Conservation (phyloP, 768 basidiomycete genomes). For the Sarcodon aspratus region DNA sequence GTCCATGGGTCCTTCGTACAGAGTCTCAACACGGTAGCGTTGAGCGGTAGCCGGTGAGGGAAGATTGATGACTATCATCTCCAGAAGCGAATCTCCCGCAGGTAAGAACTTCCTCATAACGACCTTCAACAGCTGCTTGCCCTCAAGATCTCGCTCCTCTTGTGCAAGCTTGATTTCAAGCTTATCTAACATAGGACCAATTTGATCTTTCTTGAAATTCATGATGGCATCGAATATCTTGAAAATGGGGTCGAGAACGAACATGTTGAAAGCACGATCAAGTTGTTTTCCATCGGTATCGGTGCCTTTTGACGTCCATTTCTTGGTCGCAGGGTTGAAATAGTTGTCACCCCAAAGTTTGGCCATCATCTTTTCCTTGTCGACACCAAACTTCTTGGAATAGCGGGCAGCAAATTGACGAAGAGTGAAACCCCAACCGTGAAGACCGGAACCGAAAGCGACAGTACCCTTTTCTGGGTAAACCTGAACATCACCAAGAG, state of each 20-base stretch:
- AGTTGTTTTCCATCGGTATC: conserved; percentile 82
- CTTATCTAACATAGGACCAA: conserved; percentile 83
- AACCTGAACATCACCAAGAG: conserved; percentile 96
- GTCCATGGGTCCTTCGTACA: conserved; percentile 99
- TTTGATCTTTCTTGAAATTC: conserved; percentile 96
- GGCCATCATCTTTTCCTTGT: conserved; percentile 96
- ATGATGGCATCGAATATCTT: conserved; percentile 96
- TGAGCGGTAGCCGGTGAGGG: conserved; percentile 97
- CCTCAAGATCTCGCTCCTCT: conserved; percentile 89
- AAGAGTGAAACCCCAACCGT: conserved; percentile 99
- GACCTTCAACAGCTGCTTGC: conserved; percentile 92
- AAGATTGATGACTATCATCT: conserved; percentile 99
- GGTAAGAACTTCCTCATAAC: conserved; percentile 99
- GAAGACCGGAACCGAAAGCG: conserved; percentile 98
- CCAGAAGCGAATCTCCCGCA: conserved; percentile 94
- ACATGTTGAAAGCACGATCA: conserved; percentile 97
- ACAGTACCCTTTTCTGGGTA: conserved; percentile 98
- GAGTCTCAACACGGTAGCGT: conserved; percentile 97
- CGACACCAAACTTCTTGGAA: conserved; percentile 97
- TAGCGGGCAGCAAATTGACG: conserved; percentile 93
- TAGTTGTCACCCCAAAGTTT: conserved; percentile 99
- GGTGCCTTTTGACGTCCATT: conserved; percentile 78
- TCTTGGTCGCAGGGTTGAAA: conserved; percentile 94
- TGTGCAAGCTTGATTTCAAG: conserved; percentile 83
- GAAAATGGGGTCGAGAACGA: conserved; percentile 99